A percentile compares a stretch with the other conserved stretches of the same genome.
These are phyloP conservation scores for Trichoderma harzianum DNA, from an alignment of 2,329 filamentous ascomycete species.

Conservation along the genomic window DNA sequence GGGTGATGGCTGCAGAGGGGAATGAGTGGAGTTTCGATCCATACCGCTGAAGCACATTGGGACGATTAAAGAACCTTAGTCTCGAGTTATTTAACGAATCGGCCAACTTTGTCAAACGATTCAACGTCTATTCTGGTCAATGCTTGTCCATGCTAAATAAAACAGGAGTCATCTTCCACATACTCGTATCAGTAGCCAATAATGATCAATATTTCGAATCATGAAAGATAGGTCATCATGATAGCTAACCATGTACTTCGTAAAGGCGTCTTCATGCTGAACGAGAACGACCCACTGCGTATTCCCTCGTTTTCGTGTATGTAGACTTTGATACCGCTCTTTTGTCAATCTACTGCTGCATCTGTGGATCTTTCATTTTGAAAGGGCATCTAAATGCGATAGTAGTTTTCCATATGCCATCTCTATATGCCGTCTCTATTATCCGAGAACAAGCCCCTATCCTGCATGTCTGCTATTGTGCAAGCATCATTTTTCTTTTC, in stretches of 20 bases:
- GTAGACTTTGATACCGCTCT: neutral
- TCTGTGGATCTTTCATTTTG: neutral
- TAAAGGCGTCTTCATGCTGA: neutral
- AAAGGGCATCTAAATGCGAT: neutral
- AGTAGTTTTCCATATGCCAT: neutral
- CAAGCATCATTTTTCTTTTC: neutral
- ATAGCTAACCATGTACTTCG: neutral
- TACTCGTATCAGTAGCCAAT: neutral
- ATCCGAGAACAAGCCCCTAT: neutral
- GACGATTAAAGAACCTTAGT: neutral
- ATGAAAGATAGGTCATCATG: neutral
- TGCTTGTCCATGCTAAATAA: neutral
- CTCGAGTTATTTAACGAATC: neutral
- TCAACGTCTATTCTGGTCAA: neutral
- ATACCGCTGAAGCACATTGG: neutral
- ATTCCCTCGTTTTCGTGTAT: neutral
- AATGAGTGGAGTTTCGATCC: neutral
- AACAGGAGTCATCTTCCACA: neutral
- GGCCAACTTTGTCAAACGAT: neutral
- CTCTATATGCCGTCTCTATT: neutral
- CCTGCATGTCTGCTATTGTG: neutral
- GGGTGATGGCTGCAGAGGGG: neutral
- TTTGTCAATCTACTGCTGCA: neutral
- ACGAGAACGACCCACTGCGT: neutral
- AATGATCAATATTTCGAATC: neutral